Conservation (phyloP, 2,329 filamentous ascomycete genomes). For the Colletotrichum scovillei region DNA sequence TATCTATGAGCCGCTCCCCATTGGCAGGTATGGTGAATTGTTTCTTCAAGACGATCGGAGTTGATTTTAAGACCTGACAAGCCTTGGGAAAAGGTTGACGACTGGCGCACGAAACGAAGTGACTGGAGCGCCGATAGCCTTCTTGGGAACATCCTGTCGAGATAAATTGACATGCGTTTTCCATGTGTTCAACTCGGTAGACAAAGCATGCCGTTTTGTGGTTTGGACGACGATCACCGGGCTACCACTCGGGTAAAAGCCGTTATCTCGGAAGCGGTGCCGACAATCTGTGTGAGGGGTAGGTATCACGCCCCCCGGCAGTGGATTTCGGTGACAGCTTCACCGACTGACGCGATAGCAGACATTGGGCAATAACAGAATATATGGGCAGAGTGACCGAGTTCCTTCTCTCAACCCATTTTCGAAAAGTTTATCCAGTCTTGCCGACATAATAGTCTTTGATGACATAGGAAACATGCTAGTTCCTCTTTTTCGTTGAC, state of each 20-base stretch:
- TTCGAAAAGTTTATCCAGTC: no score
- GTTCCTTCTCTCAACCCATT: no score
- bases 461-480: no score
- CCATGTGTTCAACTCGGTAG: neutral
- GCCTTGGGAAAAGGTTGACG: neutral
- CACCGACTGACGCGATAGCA: neutral
- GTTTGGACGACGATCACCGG: neutral
- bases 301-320: neutral
- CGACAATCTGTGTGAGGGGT: neutral
- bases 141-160: neutral
- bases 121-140: neutral
- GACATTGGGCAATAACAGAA: neutral
- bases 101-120: neutral
- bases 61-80: conserved; percentile 42
- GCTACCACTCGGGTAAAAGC: neutral
- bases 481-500: no score
- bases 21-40: conserved; percentile 47
- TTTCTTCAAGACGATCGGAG: conserved; percentile 42
- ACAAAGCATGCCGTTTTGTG: neutral
- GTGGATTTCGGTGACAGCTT: neutral
- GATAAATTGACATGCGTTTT: neutral
- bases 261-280: neutral
- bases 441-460: no score
- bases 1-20: conserved; percentile 45
- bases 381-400: neutral